These are phyloP conservation scores for Leccinum barrowsii DNA, from an alignment of 768 basidiomycete genomes.

Conservation along the genomic window DNA sequence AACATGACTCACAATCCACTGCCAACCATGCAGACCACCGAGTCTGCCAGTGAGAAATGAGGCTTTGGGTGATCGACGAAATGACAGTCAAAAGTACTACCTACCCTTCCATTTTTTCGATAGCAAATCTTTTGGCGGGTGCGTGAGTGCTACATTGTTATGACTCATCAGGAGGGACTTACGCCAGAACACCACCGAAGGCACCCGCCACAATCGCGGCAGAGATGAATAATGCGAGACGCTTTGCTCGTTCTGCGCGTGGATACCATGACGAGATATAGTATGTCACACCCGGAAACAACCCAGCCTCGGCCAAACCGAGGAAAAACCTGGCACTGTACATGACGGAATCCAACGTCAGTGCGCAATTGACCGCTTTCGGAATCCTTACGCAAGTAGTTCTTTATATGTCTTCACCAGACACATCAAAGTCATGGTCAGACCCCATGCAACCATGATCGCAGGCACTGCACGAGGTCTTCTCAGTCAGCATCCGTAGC, in stretches of 20 bases:
- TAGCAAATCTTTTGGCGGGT: slow-evolving; percentile 29
- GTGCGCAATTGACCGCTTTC: neutral
- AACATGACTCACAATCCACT: slow-evolving; percentile 33
- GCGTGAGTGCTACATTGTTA: neutral
- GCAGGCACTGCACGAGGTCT: slow-evolving; percentile 30
- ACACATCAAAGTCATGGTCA: slow-evolving; percentile 36
- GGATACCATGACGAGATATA: slow-evolving; percentile 58
- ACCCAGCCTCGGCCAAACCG: slow-evolving; percentile 45
- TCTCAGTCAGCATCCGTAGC: slow-evolving; percentile 3
- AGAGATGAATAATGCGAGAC: slow-evolving; percentile 57
- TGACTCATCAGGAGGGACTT: slow-evolving; percentile 13
- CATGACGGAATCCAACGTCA: neutral
- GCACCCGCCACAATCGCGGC: slow-evolving; percentile 52
- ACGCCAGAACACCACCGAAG: slow-evolving; percentile 48
- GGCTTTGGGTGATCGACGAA: neutral
- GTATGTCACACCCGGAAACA: slow-evolving; percentile 38
- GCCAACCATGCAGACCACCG: slow-evolving; percentile 35
- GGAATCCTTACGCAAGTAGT: slow-evolving; percentile 27
- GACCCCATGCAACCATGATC: slow-evolving; percentile 37
- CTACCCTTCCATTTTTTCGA: slow-evolving; percentile 33
- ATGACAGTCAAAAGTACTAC: slow-evolving; percentile 17
- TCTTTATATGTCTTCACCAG: slow-evolving; percentile 31
- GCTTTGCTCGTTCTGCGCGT: slow-evolving; percentile 48
- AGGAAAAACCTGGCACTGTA: slow-evolving; percentile 39
- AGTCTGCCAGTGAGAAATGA: slow-evolving; percentile 14